Base-by-base conservation (phyloP, 2,329 filamentous ascomycete species). In the Penicillium verrucosum region DNA sequence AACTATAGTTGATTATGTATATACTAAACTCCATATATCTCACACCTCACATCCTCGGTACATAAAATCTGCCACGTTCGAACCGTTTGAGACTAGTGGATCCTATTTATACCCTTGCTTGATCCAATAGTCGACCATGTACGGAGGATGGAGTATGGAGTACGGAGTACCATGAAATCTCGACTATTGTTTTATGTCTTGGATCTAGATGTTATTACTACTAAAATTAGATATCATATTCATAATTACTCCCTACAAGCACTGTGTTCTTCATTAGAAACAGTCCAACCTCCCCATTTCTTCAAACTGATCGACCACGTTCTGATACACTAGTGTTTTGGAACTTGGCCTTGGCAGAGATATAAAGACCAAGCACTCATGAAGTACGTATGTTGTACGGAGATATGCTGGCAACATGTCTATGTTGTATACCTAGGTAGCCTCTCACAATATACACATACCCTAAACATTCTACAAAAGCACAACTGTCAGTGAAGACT, bases 401-500 rank as follows among this genome's bases (percentile, higher is more conserved):
- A 38, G 37, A 21, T 40, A 40, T 14, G 3, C 18, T 41, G 3
- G 12, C 18, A 23, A 14, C 14, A 34, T n/a, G 9, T 25, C 18
- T 38, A 27, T 30, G 4, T 30, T 30, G 29, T 30, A 30, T 18
- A 48, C 10, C 11, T 30, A 30, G 12, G 30, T 14, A 14, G 8
- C 46, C 12, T n/a, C n/a, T n/a, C n/a, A n/a, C n/a, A n/a, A n/a
- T n/a, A n/a, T n/a, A n/a, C n/a, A n/a, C n/a, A n/a, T n/a, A n/a
- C n/a, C n/a, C n/a, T 42, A 27, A n/a, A 16, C 9, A 45, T 45
- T 14, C 18, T 32, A 46, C 29, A 21, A 30, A 21, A 8, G 3
- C 16, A 41, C 4, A 48, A 32, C 36, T 58, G 61, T 65, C 60
- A 61, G 60, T 50, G 60, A 64, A 62, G 61, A 59, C 61, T 58